Conservation (phyloP, 1,139 yeast genomes). For the Debaryomyces fabryi region DNA sequence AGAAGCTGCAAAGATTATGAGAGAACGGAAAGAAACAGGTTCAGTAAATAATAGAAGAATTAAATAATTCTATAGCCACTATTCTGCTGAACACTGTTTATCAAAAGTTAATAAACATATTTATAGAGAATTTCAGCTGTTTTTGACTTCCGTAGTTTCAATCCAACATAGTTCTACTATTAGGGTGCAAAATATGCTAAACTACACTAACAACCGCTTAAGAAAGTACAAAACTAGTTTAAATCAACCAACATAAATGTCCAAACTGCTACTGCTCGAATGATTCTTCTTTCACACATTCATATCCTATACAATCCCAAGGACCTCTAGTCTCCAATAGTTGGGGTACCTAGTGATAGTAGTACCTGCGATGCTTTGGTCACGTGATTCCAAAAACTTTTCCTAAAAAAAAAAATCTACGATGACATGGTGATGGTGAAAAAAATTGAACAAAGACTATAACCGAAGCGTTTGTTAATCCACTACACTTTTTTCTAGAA, state of each 20-base stretch:
- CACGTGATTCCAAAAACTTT: slow-evolving; percentile 7
- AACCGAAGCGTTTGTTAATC: not conserved
- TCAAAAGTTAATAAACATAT: not conserved
- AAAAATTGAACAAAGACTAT: slow-evolving; percentile 2
- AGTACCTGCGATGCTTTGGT: not conserved
- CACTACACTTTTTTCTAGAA: not conserved
- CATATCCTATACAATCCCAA: too few relatives aligned
- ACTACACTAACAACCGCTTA: not conserved
- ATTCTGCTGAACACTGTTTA: not conserved
- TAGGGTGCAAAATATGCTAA: not conserved
- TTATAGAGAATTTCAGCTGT: not conserved
- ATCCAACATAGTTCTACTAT: not conserved
- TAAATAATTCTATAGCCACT: slow-evolving; percentile 2
- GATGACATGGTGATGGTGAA: slow-evolving; percentile 5
- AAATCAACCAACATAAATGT: too few relatives aligned
- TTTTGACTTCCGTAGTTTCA: not conserved
- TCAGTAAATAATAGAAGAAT: slow-evolving; percentile 24
- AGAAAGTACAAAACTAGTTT: too few relatives aligned
- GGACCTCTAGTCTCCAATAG: not conserved
- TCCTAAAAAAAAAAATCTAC: slow-evolving; percentile 3
- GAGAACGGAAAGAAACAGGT: slow-evolving; percentile 26
- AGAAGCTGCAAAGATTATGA: slow-evolving; percentile 32
- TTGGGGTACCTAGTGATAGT: not conserved
- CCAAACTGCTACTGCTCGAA: too few relatives aligned
- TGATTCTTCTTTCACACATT: too few relatives aligned